Percentiles rank a stretch among this genome's conserved stretches.
Conservation (phyloP, 257 asterid genomes). For the Nicotiana obtusifolia region DNA sequence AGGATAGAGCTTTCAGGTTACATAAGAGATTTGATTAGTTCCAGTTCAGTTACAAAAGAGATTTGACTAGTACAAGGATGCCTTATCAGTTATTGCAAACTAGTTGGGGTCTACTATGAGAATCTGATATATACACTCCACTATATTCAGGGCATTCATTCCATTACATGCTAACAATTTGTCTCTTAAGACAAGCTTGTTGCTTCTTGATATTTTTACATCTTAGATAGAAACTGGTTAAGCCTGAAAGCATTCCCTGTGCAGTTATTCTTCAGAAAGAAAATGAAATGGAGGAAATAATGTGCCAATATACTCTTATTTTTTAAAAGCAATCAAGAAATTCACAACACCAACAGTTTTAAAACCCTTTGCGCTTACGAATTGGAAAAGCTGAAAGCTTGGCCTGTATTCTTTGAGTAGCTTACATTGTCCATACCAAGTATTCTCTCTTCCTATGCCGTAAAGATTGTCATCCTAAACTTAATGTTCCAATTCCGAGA, state of each 20-base stretch:
- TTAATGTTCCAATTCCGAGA: neutral
- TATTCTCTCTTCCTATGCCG: neutral
- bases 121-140: neutral
- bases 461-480: neutral
- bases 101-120: neutral
- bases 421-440: neutral
- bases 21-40: too few relatives aligned
- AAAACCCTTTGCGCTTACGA: neutral
- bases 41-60: too few relatives aligned
- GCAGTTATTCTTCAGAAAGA: neutral
- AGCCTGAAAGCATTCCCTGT: neutral
- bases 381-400: neutral
- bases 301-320: neutral
- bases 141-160: neutral
- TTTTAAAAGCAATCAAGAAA: neutral
- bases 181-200: neutral
- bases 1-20: too few relatives aligned
- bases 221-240: neutral
- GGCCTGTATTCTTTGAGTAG: neutral
- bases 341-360: neutral
- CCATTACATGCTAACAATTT: neutral
- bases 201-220: neutral
- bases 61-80: too few relatives aligned
- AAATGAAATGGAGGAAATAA: neutral
- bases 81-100: neutral